Conservation (phyloP, 208 protist genomes). For the Wallacemonas sp. region DNA sequence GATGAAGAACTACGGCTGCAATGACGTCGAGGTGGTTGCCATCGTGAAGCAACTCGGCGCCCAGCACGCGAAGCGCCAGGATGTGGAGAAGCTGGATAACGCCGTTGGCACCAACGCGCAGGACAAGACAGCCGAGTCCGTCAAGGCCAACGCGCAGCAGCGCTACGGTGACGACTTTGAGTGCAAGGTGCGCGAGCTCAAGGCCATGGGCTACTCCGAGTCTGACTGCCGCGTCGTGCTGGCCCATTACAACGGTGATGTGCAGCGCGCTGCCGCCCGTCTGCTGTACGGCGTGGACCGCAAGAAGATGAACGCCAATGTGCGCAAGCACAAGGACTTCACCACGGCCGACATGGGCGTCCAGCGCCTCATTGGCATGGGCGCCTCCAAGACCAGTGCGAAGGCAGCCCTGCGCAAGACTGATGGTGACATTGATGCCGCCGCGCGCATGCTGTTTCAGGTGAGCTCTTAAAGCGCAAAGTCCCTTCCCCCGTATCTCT, state of each 20-base stretch:
- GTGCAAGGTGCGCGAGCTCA: constrained; percentile 42
- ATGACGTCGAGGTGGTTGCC: constrained; percentile 58
- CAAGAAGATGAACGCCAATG: constrained; percentile 42
- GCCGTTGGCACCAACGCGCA: constrained; percentile 51
- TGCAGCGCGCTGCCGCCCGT: constrained; percentile 60
- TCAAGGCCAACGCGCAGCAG: constrained; percentile 32
- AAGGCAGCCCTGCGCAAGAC: constrained; percentile 68
- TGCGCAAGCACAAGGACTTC: constrained; percentile 55
- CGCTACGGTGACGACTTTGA: constrained; percentile 54
- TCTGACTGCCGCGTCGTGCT: constrained; percentile 43
- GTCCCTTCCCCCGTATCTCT: background rate
- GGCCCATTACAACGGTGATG: constrained; percentile 82
- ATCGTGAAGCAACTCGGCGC: constrained; percentile 52
- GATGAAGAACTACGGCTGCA: constrained; percentile 61
- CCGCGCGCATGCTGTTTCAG: constrained; percentile 58
- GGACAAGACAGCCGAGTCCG: constrained; percentile 23
- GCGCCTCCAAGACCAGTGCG: constrained; percentile 59
- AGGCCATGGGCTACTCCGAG: constrained; percentile 61
- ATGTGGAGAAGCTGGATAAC: constrained; percentile 52
- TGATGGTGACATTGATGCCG: constrained; percentile 58
- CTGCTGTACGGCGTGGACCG: constrained; percentile 57
- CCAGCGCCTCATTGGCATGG: constrained; percentile 76
- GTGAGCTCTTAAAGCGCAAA: constrained; percentile 6
- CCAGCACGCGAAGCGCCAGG: constrained; percentile 51
- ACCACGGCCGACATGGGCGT: constrained; percentile 63